phyloP scores from a whole-genome alignment of 2,329 filamentous ascomycete genomes.

The Penicillium nordicum region DNA sequence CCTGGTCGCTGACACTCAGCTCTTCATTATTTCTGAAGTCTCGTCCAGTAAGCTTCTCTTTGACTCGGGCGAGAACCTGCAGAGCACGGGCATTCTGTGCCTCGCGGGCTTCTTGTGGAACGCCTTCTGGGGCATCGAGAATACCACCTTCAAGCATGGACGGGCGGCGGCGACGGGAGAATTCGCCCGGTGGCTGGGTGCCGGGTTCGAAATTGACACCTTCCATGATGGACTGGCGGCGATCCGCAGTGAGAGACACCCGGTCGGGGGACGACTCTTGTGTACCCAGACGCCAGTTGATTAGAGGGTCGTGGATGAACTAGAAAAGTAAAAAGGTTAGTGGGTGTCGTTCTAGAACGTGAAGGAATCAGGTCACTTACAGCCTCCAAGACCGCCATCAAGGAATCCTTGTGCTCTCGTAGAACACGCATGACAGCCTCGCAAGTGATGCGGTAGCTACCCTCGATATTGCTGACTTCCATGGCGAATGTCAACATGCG shows the following conservation, averaged over 20 bases:
- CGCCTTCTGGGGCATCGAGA: conserved; percentile 41
- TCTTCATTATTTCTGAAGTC: conserved; percentile 89
- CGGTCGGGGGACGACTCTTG: conserved; percentile 60
- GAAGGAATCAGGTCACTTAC: conserved; percentile 53
- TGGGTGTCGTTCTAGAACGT: not conserved
- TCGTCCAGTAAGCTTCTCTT: conserved; percentile 89
- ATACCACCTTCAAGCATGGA: conserved; percentile 63
- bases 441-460: conserved; percentile 95
- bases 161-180: conserved; percentile 61
- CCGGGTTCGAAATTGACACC: conserved; percentile 49
- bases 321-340: conserved; percentile 41
- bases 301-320: conserved; percentile 99
- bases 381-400: conserved; percentile 97
- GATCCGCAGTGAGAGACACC: conserved; percentile 59
- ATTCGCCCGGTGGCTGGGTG: conserved; percentile 63
- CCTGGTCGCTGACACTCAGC: conserved; percentile 79
- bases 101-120: conserved; percentile 55
- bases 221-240: conserved; percentile 58
- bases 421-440: conserved; percentile 98
- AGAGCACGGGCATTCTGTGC: conserved; percentile 90
- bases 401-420: conserved; percentile 92
- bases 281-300: conserved; percentile 84
- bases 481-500: conserved; percentile 99
- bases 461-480: conserved; percentile 99
- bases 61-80: conserved; percentile 85